Percentiles rank a stretch among this genome's conserved stretches.
Evolutionary conservation across 192 early-diverging fungal genomes (phyloP).

Genomic region (Backusella psychrophila): DNA sequence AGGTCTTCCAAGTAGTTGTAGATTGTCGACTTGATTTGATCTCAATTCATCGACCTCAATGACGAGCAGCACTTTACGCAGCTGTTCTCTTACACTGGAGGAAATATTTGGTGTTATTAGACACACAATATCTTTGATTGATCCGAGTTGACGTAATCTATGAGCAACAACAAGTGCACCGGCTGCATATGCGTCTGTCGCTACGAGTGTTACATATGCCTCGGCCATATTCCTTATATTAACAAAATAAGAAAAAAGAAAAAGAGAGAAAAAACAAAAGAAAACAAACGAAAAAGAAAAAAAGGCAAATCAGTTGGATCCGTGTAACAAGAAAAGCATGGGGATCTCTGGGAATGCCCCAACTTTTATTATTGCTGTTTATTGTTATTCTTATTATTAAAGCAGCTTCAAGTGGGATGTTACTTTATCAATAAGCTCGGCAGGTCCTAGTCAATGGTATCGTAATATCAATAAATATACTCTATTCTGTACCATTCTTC

Average conservation of each 20-base stretch:
- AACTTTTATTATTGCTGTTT: background rate
- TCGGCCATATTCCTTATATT: constrained; percentile 20
- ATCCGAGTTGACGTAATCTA: constrained; percentile 66
- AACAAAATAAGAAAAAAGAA: background rate
- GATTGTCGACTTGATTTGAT: constrained; percentile 59
- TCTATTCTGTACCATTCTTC: too few species aligned
- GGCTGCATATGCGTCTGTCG: constrained; percentile 80
- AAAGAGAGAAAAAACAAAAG: background rate
- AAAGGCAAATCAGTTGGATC: background rate
- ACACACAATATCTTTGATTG: constrained; percentile 62
- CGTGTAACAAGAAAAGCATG: background rate
- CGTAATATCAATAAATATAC: too few species aligned
- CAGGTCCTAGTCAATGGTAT: constrained; percentile 28
- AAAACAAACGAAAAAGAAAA: constrained; percentile 8
- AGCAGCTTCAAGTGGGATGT: constrained; percentile 42
- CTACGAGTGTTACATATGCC: constrained; percentile 86
- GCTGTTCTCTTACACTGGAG: constrained; percentile 39
- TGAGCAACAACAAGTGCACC: constrained; percentile 80
- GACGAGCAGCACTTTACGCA: constrained; percentile 70
- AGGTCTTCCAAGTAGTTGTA: constrained; percentile 79
- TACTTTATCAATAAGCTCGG: constrained; percentile 36
- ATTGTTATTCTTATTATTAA: constrained; percentile 14
- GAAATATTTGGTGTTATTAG: constrained; percentile 68
- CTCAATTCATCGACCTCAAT: constrained; percentile 64
- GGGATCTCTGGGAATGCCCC: background rate